Percentiles rank a stretch among this genome's conserved stretches.
These are phyloP conservation scores for Terfezia boudieri DNA, from an alignment of 495 filamentous ascomycete genomes.

Conservation along the genomic window DNA sequence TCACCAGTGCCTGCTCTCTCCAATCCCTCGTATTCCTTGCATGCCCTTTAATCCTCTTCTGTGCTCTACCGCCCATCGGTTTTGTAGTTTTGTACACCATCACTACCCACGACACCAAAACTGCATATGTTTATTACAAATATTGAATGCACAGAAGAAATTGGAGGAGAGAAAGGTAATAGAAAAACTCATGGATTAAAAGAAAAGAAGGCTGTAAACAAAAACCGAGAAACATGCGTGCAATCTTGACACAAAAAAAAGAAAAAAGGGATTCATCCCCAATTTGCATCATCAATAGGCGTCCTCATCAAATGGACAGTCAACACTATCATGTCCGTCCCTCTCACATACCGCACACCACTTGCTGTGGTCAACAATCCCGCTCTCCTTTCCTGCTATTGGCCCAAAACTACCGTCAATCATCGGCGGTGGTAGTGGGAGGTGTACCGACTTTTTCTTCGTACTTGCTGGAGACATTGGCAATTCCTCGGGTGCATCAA, in stretches of 20 bases:
- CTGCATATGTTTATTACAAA: too few relatives aligned
- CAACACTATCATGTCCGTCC: constrained; percentile 86
- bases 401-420: constrained; percentile 30
- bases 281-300: neutral
- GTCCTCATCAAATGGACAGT: constrained; percentile 58
- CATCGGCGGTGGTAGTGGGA: constrained; percentile 6
- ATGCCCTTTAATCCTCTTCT: too few relatives aligned
- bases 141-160: too few relatives aligned
- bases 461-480: neutral
- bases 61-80: too few relatives aligned
- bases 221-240: too few relatives aligned
- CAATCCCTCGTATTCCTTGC: too few relatives aligned
- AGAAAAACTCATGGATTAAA: too few relatives aligned
- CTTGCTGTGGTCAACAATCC: constrained; percentile 56
- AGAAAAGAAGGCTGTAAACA: too few relatives aligned
- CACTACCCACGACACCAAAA: too few relatives aligned
- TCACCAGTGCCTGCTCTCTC: too few relatives aligned
- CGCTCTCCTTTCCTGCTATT: constrained; percentile 59
- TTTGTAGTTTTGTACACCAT: too few relatives aligned
- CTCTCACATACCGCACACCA: constrained; percentile 96
- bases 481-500: neutral
- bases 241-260: neutral
- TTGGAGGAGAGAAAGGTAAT: too few relatives aligned
- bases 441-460: constrained; percentile 17
- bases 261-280: neutral